Conservation (phyloP, 2,329 filamentous ascomycete genomes). For the Zelopaecilomyces penicillatus region DNA sequence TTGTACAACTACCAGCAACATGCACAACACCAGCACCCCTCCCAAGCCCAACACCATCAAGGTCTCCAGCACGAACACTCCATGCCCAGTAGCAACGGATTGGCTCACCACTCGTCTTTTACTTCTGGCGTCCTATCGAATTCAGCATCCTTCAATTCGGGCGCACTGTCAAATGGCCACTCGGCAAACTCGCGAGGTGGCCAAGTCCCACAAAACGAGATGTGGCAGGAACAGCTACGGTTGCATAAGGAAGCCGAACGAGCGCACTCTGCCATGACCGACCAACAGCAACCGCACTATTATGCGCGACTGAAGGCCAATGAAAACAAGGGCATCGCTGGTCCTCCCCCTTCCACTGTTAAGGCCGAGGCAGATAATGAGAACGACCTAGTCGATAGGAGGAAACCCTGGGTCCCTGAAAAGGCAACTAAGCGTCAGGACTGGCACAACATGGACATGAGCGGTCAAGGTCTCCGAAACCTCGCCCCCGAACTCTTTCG, state of each 20-base stretch:
- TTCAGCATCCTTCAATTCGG: constrained; percentile 50
- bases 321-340: constrained; percentile 60
- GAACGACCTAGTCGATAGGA: constrained; percentile 47
- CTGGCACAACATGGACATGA: constrained; percentile 90
- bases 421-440: constrained; percentile 63
- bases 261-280: constrained; percentile 62
- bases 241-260: constrained; percentile 69
- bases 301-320: constrained; percentile 65
- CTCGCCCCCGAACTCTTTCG: constrained; percentile 72
- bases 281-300: constrained; percentile 57
- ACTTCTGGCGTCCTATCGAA: constrained; percentile 46
- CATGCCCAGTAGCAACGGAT: constrained; percentile 44
- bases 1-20: constrained; percentile 63
- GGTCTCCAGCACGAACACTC: constrained; percentile 51
- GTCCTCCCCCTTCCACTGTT: constrained; percentile 42
- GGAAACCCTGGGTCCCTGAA: constrained; percentile 57
- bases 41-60: constrained; percentile 57
- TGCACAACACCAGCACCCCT: constrained; percentile 52
- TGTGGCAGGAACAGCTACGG: constrained; percentile 84
- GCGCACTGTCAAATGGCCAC: constrained; percentile 50
- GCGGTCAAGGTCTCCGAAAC: constrained; percentile 86
- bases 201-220: constrained; percentile 50
- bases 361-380: constrained; percentile 41
- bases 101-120: constrained; percentile 35
- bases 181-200: constrained; percentile 37